Evolutionary conservation across 2,329 filamentous ascomycete species (phyloP).

Genomic region (Intubia oerlemansii): DNA sequence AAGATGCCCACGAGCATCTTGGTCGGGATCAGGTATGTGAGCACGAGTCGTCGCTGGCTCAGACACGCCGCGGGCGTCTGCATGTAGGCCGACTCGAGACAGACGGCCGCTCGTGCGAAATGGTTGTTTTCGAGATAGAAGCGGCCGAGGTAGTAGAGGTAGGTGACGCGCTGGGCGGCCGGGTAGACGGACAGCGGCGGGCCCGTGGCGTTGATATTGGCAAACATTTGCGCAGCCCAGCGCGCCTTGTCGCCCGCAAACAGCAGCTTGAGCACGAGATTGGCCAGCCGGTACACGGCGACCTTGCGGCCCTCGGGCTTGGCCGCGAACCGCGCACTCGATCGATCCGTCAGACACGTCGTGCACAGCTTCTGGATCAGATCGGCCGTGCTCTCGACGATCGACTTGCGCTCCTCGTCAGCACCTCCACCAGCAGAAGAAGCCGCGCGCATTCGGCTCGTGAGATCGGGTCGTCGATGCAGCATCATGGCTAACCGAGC

Average conservation of each 20-base stretch:
- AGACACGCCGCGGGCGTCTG: conserved; percentile 40
- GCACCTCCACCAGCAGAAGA: too few relatives aligned
- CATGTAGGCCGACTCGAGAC: conserved; percentile 59
- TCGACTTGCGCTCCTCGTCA: conserved; percentile 49
- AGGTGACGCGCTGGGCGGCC: conserved; percentile 71
- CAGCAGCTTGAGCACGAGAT: conserved; percentile 70
- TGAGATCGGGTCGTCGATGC: conserved; percentile 60
- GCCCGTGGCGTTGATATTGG: conserved; percentile 65
- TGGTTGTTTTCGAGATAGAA: conserved; percentile 75
- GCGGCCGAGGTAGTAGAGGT: conserved; percentile 82
- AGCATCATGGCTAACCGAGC: conserved; percentile 68
- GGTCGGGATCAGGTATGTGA: conserved; percentile 63
- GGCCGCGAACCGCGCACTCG: conserved; percentile 35
- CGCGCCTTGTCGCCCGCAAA: conserved; percentile 69
- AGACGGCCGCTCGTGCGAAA: conserved; percentile 55
- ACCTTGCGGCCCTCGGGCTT: conserved; percentile 66
- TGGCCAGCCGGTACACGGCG: conserved; percentile 82
- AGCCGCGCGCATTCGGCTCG: conserved; percentile 28
- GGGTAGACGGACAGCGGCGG: conserved; percentile 67
- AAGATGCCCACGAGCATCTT: conserved; percentile 76
- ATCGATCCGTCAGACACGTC: conserved; percentile 67
- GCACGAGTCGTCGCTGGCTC: conserved; percentile 56
- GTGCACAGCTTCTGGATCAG: conserved; percentile 82
- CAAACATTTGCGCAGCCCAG: conserved; percentile 72
- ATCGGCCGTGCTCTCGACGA: conserved; percentile 76